Base-by-base conservation (phyloP, 2,329 filamentous ascomycete species). In the Talaromyces sp. region DNA sequence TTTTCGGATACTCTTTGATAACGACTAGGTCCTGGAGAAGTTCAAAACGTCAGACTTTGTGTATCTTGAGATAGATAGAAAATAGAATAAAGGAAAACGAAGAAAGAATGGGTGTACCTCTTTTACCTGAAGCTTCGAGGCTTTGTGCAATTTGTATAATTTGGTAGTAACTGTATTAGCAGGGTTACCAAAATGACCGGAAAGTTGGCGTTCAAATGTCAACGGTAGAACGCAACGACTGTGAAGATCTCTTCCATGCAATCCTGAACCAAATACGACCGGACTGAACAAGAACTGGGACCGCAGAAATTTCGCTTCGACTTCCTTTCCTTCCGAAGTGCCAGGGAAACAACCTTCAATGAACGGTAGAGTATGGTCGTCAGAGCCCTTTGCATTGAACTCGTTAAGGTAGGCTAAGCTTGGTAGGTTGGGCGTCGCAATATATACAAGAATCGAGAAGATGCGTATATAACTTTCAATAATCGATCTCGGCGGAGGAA, bases 1-100 rank as follows among this genome's bases (percentile, higher is more conserved):
- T 35, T 27, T 52, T n/a, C 14, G 43, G 60, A 6, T 62, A 62
- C 35, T 62, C 60, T 62, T 62, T 62, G 43, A 62, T 49, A 19
- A 62, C 45, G 35, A 52, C 47, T 19, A 31, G 33, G 4, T 62
- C 33, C 60, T 62, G 33, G 19, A 14, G 49, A n/a, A 14, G 14
- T 24, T 50, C 14, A 50, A 16, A 14, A 27, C 2, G 47, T 52
- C 49, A 52, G 49, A 31, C 24, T 31, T 52, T n/a, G 24, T 19
- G 11, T 52, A 4, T 33, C 16, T 33, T 33, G 49, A 1, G 13
- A 37, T 37, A 31, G 9, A 16, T 11, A 31, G 31, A 2, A 33
- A 33, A 14, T 14, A 52, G 11, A n/a, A 31, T 11, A 31, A 31
- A 49, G 16, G 22, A 49, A 27, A 45, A 8, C 10, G 11, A 49